These are phyloP conservation scores for Lachancea sp. DNA, from an alignment of 805 yeast genomes.

Conservation along the genomic window DNA sequence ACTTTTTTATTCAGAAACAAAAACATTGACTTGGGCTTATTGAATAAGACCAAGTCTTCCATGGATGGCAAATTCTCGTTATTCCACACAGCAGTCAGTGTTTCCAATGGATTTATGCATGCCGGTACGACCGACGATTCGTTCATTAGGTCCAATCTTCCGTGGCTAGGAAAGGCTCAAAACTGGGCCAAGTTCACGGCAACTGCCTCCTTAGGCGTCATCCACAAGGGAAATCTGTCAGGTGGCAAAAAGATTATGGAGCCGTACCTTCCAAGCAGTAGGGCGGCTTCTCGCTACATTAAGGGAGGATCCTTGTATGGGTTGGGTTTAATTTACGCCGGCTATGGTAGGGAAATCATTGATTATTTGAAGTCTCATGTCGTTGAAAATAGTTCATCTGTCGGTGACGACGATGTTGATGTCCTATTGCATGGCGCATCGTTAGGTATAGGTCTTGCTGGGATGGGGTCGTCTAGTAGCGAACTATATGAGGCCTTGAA, in stretches of 20 bases:
- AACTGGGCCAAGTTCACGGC: conserved; percentile 98
- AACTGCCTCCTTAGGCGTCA: conserved; percentile 95
- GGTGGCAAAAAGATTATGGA: conserved; percentile 82
- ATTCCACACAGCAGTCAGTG: conserved; percentile 93
- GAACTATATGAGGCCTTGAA: conserved; percentile 74
- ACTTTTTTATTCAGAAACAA: conserved; percentile 83
- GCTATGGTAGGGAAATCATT: conserved; percentile 85
- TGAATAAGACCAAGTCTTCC: conserved; percentile 71
- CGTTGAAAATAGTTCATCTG: conserved; percentile 51
- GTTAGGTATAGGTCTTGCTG: conserved; percentile 92
- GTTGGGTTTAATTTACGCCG: conserved; percentile 89
- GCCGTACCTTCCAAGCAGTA: conserved; percentile 82
- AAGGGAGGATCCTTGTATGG: conserved; percentile 96
- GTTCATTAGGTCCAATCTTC: conserved; percentile 82
- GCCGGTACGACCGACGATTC: conserved; percentile 95
- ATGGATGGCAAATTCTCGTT: conserved; percentile 90
- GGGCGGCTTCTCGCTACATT: conserved; percentile 68
- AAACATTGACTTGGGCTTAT: conserved; percentile 75
- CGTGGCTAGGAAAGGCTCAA: conserved; percentile 96
- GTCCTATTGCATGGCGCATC: conserved; percentile 93
- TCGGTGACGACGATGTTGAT: conserved; percentile 66
- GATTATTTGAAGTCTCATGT: conserved; percentile 70
- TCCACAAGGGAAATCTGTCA: conserved; percentile 88
- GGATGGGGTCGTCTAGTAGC: conserved; percentile 80
- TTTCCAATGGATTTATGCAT: conserved; percentile 90